Conservation (phyloP, 176 grass and related monocot genomes). For the Neostapfia colusana region DNA sequence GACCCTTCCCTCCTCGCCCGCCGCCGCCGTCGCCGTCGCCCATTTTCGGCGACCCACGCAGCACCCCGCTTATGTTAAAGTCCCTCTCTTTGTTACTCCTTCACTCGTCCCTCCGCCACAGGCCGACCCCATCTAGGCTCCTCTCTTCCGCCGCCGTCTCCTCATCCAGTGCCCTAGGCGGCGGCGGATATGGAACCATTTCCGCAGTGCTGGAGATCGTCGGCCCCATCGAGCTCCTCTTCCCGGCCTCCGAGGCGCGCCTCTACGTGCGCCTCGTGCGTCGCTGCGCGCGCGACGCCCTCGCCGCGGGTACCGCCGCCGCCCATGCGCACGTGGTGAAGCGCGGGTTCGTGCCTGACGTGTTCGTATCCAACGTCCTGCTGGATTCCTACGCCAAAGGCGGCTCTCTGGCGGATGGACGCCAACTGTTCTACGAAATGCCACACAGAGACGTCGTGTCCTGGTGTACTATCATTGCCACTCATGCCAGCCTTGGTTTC, state of each 20-base stretch:
- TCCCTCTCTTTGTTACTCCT: slow-evolving; percentile 52
- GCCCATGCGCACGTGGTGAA: slow-evolving; percentile 73
- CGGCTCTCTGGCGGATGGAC: slow-evolving; percentile 40
- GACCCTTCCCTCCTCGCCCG: slow-evolving; percentile 35
- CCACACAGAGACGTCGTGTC: slow-evolving; percentile 59
- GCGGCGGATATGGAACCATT: slow-evolving; percentile 29
- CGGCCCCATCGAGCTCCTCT: slow-evolving; percentile 64
- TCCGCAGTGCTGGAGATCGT: slow-evolving; percentile 69
- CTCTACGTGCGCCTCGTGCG: slow-evolving; percentile 74
- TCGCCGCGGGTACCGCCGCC: slow-evolving; percentile 40
- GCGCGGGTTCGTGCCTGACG: slow-evolving; percentile 55
- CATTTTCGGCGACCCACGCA: slow-evolving; percentile 38
- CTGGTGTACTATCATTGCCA: slow-evolving; percentile 80
- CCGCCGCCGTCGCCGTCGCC: slow-evolving; percentile 25
- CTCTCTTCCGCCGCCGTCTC: slow-evolving; percentile 37
- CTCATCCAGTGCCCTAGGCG: neutral
- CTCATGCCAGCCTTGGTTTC: slow-evolving; percentile 45
- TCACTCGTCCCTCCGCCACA: slow-evolving; percentile 44
- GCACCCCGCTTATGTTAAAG: slow-evolving; percentile 66
- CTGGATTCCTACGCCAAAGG: slow-evolving; percentile 75
- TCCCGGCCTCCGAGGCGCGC: slow-evolving; percentile 55
- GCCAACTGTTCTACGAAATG: slow-evolving; percentile 85
- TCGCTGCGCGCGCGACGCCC: slow-evolving; percentile 61
- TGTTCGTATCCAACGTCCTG: slow-evolving; percentile 75
- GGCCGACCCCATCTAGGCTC: slow-evolving; percentile 48